Percentiles rank a stretch among this genome's conserved stretches.
Evolutionary conservation across 371 early-diverging fungal genomes (phyloP).

Genomic region (Phascolomyces articulosus): DNA sequence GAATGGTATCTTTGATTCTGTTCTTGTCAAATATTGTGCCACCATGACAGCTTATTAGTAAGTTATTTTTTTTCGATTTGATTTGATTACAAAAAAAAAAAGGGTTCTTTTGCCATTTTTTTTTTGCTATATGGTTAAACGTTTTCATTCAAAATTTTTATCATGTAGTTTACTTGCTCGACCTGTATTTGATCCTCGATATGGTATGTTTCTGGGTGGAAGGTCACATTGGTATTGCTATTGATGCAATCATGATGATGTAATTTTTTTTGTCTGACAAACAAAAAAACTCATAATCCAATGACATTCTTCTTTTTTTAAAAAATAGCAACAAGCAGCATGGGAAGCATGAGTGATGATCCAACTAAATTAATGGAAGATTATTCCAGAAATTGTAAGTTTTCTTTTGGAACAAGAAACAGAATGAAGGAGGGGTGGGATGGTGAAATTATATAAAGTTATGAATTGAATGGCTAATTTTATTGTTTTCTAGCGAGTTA

Average conservation of each 20-base stretch:
- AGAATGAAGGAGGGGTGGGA: too few relatives aligned
- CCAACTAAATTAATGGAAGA: constrained; percentile 88
- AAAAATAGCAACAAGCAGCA: constrained; percentile 49
- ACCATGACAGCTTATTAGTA: constrained; percentile 88
- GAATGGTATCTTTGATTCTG: constrained; percentile 83
- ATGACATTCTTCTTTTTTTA: not conserved
- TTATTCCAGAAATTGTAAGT: constrained; percentile 80
- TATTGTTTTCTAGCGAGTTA: constrained; percentile 63
- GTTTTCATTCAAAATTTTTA: not conserved
- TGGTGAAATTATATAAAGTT: too few relatives aligned
- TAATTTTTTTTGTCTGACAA: too few relatives aligned
- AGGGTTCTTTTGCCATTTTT: too few relatives aligned
- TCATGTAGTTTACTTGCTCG: constrained; percentile 69
- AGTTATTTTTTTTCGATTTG: constrained; percentile 15
- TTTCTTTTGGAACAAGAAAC: too few relatives aligned
- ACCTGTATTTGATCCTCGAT: constrained; percentile 76
- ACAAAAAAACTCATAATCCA: too few relatives aligned
- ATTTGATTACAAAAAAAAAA: too few relatives aligned
- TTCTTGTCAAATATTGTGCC: constrained; percentile 87
- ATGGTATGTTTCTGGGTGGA: constrained; percentile 39
- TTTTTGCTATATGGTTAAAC: not conserved
- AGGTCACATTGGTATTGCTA: not conserved
- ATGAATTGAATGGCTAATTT: not conserved
- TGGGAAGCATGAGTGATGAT: constrained; percentile 59
- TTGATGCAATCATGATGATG: too few relatives aligned